Conservation (phyloP, 257 asterid genomes). For the Anisodus acutangulus region DNA sequence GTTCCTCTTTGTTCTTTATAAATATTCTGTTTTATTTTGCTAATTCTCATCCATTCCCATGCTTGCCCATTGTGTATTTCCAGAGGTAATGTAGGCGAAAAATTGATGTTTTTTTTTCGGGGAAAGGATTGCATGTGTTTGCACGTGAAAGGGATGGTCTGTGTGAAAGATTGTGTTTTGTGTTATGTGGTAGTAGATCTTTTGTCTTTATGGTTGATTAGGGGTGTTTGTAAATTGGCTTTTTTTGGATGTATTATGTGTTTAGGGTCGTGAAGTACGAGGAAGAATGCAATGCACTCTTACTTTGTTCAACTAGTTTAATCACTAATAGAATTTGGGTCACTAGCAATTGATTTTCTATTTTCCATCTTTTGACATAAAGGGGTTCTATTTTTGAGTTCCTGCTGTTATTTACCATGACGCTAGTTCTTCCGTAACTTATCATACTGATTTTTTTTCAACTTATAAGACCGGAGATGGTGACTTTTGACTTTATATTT, state of each 20-base stretch:
- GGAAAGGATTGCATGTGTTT: not conserved
- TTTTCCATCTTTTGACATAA: not conserved
- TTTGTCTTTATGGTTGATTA: conserved; percentile 22
- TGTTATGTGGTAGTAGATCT: not conserved
- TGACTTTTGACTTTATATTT: not conserved
- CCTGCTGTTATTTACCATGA: not conserved
- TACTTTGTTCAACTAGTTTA: not conserved
- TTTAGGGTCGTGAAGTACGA: not conserved
- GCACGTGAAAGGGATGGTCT: not conserved
- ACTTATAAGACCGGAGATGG: not conserved
- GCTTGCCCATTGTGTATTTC: not conserved
- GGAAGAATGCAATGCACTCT: not conserved
- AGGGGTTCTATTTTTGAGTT: not conserved
- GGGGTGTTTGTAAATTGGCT: not conserved
- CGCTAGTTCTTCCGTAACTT: not conserved
- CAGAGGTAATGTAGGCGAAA: not conserved
- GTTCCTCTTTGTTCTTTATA: not conserved
- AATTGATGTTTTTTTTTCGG: not conserved
- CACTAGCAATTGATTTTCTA: not conserved
- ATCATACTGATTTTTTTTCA: not conserved
- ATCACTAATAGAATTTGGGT: not conserved
- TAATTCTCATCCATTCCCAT: not conserved
- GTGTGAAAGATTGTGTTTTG: conserved; percentile 2
- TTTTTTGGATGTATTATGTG: conserved; percentile 19
- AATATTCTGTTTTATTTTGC: not conserved